phyloP scores from a whole-genome alignment of 2,329 filamentous ascomycete genomes.

The Claviceps pusilla region DNA sequence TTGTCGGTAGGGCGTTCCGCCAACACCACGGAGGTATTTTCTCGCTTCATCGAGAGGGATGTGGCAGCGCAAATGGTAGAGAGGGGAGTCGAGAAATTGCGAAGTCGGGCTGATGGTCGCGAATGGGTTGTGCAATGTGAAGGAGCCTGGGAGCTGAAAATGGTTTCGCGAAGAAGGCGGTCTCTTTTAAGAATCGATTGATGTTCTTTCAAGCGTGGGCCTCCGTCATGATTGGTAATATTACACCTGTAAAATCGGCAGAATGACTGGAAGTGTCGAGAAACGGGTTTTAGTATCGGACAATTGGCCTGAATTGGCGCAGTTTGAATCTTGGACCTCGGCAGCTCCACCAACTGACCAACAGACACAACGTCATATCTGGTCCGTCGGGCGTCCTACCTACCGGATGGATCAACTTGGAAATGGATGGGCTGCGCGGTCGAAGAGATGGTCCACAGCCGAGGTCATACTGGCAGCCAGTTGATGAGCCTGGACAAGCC shows the following conservation, averaged over 20 bases:
- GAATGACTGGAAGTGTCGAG: background rate
- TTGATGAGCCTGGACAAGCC: too few species aligned
- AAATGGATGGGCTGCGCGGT: too few species aligned
- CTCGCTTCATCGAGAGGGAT: conserved; percentile 23
- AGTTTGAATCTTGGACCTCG: background rate
- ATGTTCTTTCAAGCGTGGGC: background rate
- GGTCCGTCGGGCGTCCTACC: too few species aligned
- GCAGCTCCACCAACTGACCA: background rate
- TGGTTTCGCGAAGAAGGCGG: background rate
- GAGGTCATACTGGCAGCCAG: too few species aligned
- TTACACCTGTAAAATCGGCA: background rate
- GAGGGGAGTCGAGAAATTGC: background rate
- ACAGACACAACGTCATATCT: too few species aligned
- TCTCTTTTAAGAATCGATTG: background rate
- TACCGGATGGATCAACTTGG: too few species aligned
- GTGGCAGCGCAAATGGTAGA: background rate
- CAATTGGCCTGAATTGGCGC: conserved; percentile 2
- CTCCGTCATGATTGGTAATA: background rate
- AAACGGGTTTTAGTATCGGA: background rate
- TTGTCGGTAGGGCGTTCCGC: conserved; percentile 45
- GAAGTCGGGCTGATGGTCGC: background rate
- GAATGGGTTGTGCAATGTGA: background rate
- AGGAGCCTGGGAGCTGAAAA: background rate
- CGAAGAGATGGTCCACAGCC: too few species aligned
- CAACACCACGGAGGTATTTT: conserved; percentile 40